Evolutionary conservation across 805 yeast species (phyloP), one percentile per base, ranked within the genome.

Genomic region (Candida taoyuanica): DNA sequence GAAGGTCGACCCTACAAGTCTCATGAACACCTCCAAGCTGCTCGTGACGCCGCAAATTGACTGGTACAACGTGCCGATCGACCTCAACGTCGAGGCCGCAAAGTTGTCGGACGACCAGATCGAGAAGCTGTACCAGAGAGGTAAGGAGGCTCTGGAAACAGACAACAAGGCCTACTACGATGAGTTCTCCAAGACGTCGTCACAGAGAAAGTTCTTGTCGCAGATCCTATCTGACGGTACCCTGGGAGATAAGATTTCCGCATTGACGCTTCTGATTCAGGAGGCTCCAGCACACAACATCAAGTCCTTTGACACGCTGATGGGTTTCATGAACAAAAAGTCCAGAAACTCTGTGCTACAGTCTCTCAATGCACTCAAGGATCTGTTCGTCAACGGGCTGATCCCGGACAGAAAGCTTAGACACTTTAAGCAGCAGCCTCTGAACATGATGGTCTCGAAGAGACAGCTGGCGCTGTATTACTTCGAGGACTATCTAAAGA

Each of bases 191-290:
- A 78, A 78, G 47, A 74, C 81, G 39, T 78, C 82, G 28, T 84
- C 94, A 5, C 96, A 85, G 66, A 80, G 77, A 58, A 82, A 85
- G 70, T 91, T 91, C 60, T 76, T 87, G 70, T 74, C 91, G 1
- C 94, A 91, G 62, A 82, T 93, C 50, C 73, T 93, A 53, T 72
- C 88, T 5, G 82, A 78, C 49, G 98, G 98, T 85, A 93, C 98
- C 0, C 71, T 91, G 52, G 82, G 79, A 52, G 98, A 93, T 81
- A 88, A 93, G 65, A 85, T 93, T 39, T 85, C 96, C 33, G 96
- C 98, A 0, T 71, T 93, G 56, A 91, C 98, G 1, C 75, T 93
- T 57, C 69, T 93, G 57, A 76, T 89, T 33, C 98, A 93, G 59
- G 98, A 93, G 65, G 89, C 97, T 3, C 98, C 98, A 6, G 59